Base-by-base conservation (phyloP, 78 protist species). In the Emiliania huxleyi region DNA sequence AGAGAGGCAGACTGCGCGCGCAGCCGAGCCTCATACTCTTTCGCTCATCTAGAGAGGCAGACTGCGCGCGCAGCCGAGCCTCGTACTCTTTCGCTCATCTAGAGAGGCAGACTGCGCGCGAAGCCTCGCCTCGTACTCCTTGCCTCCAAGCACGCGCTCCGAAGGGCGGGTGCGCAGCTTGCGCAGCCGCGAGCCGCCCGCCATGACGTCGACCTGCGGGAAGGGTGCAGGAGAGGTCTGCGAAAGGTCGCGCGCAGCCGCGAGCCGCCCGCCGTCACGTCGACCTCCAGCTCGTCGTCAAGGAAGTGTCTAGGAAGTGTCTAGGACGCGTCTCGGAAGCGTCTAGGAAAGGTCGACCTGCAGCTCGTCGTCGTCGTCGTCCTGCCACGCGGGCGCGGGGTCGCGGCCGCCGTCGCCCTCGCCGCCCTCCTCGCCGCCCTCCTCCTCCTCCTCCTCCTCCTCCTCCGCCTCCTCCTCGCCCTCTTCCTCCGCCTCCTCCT, bases 41-140 rank as follows among this genome's bases (percentile, higher is more conserved):
- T 3, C n/a, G n/a, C n/a, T n/a, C n/a, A n/a, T n/a, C n/a, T n/a
- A n/a, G n/a, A n/a, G n/a, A n/a, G n/a, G n/a, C n/a, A n/a, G n/a
- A n/a, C n/a, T n/a, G n/a, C n/a, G n/a, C n/a, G n/a, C n/a, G n/a
- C n/a, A n/a, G n/a, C n/a, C n/a, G n/a, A n/a, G n/a, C n/a, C n/a
- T n/a, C n/a, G n/a, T n/a, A n/a, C n/a, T n/a, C n/a, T n/a, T n/a
- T n/a, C n/a, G n/a, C n/a, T n/a, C n/a, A n/a, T n/a, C n/a, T n/a
- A n/a, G n/a, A n/a, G n/a, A n/a, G 71, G 5, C 48, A 37, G 43
- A 92, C 89, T 73, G 94, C 37, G 1, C 52, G 37, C 92, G 77
- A 29, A 93, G 92, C 46, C 89, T 40, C 19, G 6, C 48, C 83
- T 3, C 69, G 38, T 93, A 93, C 40, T 87, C 94, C 21, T n/a